Percentiles rank a stretch among this genome's conserved stretches.
phyloP scores from a whole-genome alignment of 2,329 filamentous ascomycete species.

The Diaporthe sp. region DNA sequence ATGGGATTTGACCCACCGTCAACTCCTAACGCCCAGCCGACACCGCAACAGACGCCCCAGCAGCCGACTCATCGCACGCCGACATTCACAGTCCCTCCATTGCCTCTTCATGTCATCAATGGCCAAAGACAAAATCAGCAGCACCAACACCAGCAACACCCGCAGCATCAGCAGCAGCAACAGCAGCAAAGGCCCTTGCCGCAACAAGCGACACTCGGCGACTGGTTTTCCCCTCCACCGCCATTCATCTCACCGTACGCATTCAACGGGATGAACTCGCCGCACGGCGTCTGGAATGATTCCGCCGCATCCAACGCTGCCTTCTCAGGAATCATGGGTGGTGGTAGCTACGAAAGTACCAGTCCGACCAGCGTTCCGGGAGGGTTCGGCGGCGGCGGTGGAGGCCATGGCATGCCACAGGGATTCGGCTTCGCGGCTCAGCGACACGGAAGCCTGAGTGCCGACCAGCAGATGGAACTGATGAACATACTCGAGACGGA shows the following conservation, averaged over 20 bases:
- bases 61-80: conserved; percentile 45
- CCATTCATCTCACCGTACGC: conserved; percentile 68
- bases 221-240: conserved; percentile 68
- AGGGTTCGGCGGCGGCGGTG: conserved; percentile 44
- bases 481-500: conserved; percentile 84
- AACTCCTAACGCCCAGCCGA: conserved; percentile 40
- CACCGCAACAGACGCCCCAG: conserved; percentile 45
- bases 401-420: conserved; percentile 43
- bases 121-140: conserved; percentile 39
- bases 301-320: conserved; percentile 46
- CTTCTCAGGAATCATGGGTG: conserved; percentile 45
- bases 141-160: conserved; percentile 37
- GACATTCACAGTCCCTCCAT: conserved; percentile 58
- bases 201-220: conserved; percentile 55
- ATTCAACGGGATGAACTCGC: conserved; percentile 57
- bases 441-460: conserved; percentile 78
- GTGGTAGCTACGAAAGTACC: conserved; percentile 37
- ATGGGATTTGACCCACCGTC: conserved; percentile 42
- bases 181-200: conserved; percentile 60
- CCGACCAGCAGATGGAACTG: conserved; percentile 85
- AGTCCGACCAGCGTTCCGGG: conserved; percentile 42
- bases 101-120: conserved; percentile 50
- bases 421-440: conserved; percentile 56
- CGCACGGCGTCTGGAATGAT: conserved; percentile 57
- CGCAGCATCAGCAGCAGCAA: conserved; percentile 47